phyloP scores from a whole-genome alignment of 2,329 filamentous ascomycete genomes.

The Tothia fuscella region DNA sequence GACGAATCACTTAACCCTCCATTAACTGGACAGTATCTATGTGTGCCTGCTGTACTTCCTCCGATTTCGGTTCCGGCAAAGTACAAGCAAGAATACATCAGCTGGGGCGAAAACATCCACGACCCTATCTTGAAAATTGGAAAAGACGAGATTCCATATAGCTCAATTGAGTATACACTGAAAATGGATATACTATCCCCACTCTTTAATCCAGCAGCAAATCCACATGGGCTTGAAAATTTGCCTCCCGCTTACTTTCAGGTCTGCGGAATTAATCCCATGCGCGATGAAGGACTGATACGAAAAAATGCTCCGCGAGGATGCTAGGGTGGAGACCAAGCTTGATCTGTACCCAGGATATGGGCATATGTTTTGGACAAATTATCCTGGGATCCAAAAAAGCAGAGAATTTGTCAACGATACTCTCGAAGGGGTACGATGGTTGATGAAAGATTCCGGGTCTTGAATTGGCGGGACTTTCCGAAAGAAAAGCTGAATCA shows the following conservation, averaged over 20 bases:
- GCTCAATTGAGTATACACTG: not conserved
- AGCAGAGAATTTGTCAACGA: constrained; percentile 8
- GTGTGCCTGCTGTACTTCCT: constrained; percentile 1
- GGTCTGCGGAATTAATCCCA: constrained; percentile 12
- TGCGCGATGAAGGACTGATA: constrained; percentile 12
- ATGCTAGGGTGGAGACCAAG: constrained; percentile 10
- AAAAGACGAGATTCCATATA: not conserved
- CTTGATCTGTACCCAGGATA: constrained; percentile 12
- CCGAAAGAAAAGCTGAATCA: no score
- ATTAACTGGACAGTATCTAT: constrained; percentile 8
- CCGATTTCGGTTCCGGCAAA: constrained; percentile 4
- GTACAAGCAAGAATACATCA: constrained; percentile 4
- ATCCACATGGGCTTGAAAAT: not conserved
- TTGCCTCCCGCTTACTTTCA: constrained; percentile 12
- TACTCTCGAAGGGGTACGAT: constrained; percentile 8
- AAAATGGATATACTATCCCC: constrained; percentile 1
- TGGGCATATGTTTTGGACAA: constrained; percentile 9
- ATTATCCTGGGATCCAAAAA: constrained; percentile 6
- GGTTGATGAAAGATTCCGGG: constrained; percentile 11
- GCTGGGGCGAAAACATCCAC: not conserved
- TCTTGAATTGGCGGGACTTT: no score
- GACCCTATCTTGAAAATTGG: constrained; percentile 1
- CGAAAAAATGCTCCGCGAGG: constrained; percentile 12
- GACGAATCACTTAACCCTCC: constrained; percentile 7
- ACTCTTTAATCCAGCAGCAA: not conserved